These are phyloP conservation scores for Globisporangium splendens DNA, from an alignment of 352 stramenopile genomes.

Conservation along the genomic window DNA sequence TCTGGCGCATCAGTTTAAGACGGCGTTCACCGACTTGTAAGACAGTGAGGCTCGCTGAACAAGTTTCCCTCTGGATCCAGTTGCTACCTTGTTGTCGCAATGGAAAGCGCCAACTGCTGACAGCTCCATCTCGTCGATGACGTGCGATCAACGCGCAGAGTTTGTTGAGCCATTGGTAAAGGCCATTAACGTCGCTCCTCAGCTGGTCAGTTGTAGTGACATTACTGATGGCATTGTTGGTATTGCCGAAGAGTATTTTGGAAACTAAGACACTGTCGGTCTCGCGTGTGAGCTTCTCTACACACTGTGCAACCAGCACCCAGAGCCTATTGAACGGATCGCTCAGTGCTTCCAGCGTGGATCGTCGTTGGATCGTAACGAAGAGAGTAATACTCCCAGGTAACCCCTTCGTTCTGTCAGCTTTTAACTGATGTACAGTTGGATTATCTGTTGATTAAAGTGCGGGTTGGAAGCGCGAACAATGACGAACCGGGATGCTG, in stretches of 20 bases:
- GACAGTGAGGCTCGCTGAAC: neutral
- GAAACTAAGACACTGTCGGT: neutral
- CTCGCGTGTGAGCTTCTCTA: slow-evolving; percentile 12
- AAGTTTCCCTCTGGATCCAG: neutral
- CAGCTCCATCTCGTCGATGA: neutral
- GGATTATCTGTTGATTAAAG: slow-evolving; percentile 6
- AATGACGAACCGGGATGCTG: slow-evolving; percentile 8
- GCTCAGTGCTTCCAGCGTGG: slow-evolving; percentile 1
- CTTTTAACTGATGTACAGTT: slow-evolving; percentile 3
- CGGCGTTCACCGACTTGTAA: neutral
- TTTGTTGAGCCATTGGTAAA: slow-evolving; percentile 8
- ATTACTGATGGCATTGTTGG: neutral
- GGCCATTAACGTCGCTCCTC: neutral
- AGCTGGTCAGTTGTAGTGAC: neutral
- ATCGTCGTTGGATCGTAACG: neutral
- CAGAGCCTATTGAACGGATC: neutral
- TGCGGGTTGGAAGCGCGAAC: slow-evolving; percentile 6
- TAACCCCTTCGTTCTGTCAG: neutral
- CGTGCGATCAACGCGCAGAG: neutral
- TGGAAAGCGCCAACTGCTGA: slow-evolving; percentile 4
- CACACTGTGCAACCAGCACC: slow-evolving; percentile 7
- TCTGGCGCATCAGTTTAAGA: slow-evolving; percentile 12
- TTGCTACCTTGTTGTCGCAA: neutral
- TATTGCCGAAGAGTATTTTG: slow-evolving; percentile 5
- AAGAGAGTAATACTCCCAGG: slow-evolving; percentile 1